Evolutionary conservation across 768 basidiomycete genomes (phyloP).

Genomic region (Amanita pseudoporphyria): DNA sequence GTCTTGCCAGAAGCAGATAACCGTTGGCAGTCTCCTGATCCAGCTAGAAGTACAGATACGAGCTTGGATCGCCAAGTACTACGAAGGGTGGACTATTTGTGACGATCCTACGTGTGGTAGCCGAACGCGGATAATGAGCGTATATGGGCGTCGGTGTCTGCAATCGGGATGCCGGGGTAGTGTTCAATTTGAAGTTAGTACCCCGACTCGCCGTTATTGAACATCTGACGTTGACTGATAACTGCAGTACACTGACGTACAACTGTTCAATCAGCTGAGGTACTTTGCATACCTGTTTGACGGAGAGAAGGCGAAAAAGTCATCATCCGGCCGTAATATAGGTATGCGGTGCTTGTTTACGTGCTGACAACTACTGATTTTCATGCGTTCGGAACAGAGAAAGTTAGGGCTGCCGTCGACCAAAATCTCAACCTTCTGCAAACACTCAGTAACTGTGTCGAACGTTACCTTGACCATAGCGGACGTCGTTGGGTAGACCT

Average conservation of each 20-base stretch:
- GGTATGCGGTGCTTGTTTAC: conserved; percentile 21
- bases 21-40: conserved; percentile 54
- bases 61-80: conserved; percentile 66
- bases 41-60: conserved; percentile 89
- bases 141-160: conserved; percentile 81
- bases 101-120: conserved; percentile 77
- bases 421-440: conserved; percentile 44
- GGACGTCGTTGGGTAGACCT: conserved; percentile 89
- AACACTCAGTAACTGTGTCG: conserved; percentile 45
- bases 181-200: conserved; percentile 66
- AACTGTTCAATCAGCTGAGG: conserved; percentile 84
- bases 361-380: neutral
- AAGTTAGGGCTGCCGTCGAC: conserved; percentile 36
- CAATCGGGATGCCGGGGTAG: conserved; percentile 57
- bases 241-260: conserved; percentile 69
- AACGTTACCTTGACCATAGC: conserved; percentile 79
- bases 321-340: conserved; percentile 35
- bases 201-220: neutral
- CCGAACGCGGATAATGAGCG: conserved; percentile 88
- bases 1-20: conserved; percentile 46
- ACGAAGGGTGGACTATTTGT: conserved; percentile 84
- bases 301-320: conserved; percentile 45
- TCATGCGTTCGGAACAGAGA: conserved; percentile 30
- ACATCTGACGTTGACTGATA: neutral
- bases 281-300: conserved; percentile 80